Evolutionary conservation across 116 monocot genomes (phyloP).

Genomic region (Iris pallida): DNA sequence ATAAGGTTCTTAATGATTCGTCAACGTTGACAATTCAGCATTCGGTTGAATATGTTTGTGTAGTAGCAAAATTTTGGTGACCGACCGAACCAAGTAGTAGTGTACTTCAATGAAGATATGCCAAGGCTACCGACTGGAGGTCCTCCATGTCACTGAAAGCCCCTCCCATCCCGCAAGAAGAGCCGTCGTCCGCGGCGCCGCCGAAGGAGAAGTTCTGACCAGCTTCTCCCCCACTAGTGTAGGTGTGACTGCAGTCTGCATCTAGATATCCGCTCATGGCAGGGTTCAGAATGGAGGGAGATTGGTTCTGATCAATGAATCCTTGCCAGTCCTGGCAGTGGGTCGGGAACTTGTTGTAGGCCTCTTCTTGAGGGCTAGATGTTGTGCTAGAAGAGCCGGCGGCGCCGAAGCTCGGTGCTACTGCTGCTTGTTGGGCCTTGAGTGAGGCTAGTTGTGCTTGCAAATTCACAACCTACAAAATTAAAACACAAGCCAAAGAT

Average conservation of each 20-base stretch:
- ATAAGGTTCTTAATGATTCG: too few species aligned
- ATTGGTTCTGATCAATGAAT: not conserved
- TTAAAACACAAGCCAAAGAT: conserved; percentile 10
- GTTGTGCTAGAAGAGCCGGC: not conserved
- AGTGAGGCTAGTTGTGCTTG: conserved; percentile 45
- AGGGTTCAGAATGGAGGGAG: not conserved
- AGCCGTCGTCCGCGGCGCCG: too few species aligned
- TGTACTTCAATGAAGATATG: not conserved
- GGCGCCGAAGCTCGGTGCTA: not conserved
- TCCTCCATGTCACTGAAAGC: conserved; percentile 30
- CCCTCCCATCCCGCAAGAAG: not conserved
- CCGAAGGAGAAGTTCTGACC: too few species aligned
- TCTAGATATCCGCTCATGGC: not conserved
- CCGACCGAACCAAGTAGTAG: too few species aligned
- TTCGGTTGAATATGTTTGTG: too few species aligned
- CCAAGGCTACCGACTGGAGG: conserved; percentile 32
- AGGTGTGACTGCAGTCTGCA: not conserved
- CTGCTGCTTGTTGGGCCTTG: not conserved
- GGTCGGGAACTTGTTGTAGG: not conserved
- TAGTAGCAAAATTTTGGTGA: too few species aligned
- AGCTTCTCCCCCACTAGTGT: not conserved
- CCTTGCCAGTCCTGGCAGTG: conserved; percentile 19
- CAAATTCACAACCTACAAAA: conserved; percentile 51
- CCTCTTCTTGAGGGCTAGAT: conserved; percentile 13
- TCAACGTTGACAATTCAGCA: too few species aligned